Percentiles rank a stretch among this genome's conserved stretches.
Evolutionary conservation across 176 grass and related monocot species (phyloP).

Genomic region (Dactylis glomerata): DNA sequence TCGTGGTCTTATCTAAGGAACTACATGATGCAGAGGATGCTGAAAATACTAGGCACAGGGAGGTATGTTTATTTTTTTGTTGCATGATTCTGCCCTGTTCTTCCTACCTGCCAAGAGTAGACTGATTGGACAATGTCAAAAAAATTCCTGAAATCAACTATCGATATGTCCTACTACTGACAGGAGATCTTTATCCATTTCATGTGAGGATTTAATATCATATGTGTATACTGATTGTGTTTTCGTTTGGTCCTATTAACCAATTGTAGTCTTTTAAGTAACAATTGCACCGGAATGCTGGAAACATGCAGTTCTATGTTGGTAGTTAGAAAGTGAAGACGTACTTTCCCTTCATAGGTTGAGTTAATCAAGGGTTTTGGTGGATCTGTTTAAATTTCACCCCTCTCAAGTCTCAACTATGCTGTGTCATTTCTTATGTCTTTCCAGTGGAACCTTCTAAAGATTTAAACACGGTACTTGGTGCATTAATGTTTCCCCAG

Average conservation of each 20-base stretch:
- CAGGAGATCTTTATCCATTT: neutral
- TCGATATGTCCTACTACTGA: neutral
- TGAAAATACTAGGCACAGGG: slow-evolving; percentile 79
- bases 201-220: neutral
- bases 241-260: neutral
- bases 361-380: neutral
- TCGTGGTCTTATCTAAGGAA: slow-evolving; percentile 73
- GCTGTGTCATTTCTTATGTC: neutral
- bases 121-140: neutral
- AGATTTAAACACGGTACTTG: neutral
- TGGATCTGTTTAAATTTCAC: neutral
- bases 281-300: neutral
- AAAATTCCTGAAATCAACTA: slow-evolving; percentile 3
- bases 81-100: slow-evolving; percentile 10
- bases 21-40: slow-evolving; percentile 74
- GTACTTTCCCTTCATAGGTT: neutral
- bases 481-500: neutral
- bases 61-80: slow-evolving; percentile 49
- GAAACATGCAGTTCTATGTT: neutral
- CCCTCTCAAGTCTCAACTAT: neutral
- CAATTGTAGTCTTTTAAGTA: neutral
- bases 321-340: neutral
- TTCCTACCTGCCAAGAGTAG: neutral
- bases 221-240: neutral
- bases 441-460: neutral